Evolutionary conservation across 106 monocot species (phyloP).

Genomic region (Hemerocallis citrina): DNA sequence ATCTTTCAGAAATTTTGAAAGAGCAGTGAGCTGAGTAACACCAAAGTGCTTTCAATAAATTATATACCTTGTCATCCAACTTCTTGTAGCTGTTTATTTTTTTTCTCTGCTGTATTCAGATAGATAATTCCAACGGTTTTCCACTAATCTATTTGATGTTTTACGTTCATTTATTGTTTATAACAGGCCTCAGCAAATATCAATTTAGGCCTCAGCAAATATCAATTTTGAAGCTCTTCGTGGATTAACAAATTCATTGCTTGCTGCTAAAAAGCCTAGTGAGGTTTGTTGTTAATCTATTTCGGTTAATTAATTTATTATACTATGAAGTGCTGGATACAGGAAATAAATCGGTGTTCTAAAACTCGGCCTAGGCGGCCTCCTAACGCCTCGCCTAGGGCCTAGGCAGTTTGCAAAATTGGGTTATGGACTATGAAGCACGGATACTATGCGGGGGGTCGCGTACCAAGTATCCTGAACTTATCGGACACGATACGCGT

Average conservation of each 20-base stretch:
- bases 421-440: too few species aligned
- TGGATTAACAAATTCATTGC: constrained; percentile 72
- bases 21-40: neutral
- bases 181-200: constrained; percentile 60
- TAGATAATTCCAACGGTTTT: too few species aligned
- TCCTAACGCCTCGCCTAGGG: too few species aligned
- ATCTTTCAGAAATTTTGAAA: neutral
- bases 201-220: too few species aligned
- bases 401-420: too few species aligned
- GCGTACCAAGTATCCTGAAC: too few species aligned
- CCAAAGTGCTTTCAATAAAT: neutral
- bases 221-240: constrained; percentile 79
- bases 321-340: too few species aligned
- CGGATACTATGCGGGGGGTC: too few species aligned
- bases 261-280: constrained; percentile 73
- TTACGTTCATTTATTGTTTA: neutral
- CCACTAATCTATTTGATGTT: neutral
- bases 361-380: too few species aligned
- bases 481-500: too few species aligned
- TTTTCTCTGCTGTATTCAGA: neutral
- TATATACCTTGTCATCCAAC: neutral
- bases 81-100: neutral
- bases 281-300: constrained; percentile 38
- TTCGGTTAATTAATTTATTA: constrained; percentile 3
- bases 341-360: too few species aligned